Evolutionary conservation across 257 asterid genomes (phyloP).

Genomic region (Solanum pimpinellifolium): DNA sequence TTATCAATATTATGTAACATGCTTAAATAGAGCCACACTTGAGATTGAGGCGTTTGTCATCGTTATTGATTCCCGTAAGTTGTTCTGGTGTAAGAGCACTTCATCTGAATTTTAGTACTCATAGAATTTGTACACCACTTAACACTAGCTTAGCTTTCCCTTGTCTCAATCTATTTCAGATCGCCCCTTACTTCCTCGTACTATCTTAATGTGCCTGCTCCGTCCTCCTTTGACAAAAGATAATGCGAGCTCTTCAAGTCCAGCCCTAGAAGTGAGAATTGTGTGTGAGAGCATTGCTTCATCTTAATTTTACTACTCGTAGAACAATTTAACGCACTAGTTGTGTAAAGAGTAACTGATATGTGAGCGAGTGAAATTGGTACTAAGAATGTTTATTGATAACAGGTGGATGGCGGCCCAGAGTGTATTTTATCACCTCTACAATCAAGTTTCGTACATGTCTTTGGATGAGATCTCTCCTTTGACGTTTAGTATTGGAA

Average conservation of each 20-base stretch:
- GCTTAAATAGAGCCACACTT: background rate
- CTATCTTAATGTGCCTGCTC: background rate
- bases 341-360: background rate
- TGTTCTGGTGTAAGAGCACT: background rate
- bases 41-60: background rate
- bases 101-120: background rate
- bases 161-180: background rate
- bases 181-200: background rate
- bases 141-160: background rate
- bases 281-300: background rate
- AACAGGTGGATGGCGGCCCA: slow-evolving; percentile 96
- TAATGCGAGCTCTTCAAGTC: background rate
- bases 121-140: background rate
- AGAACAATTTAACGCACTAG: background rate
- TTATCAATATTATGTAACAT: background rate
- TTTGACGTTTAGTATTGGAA: slow-evolving; percentile 86
- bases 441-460: slow-evolving; percentile 97
- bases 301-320: background rate
- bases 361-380: background rate
- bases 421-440: slow-evolving; percentile 86
- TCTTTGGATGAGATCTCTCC: slow-evolving; percentile 96
- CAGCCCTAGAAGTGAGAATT: background rate
- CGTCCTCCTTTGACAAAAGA: background rate
- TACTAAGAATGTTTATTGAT: slow-evolving; percentile 1
- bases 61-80: background rate